phyloP scores from a whole-genome alignment of 1,284 basidiomycete species.

The Trichosporon faecale region DNA sequence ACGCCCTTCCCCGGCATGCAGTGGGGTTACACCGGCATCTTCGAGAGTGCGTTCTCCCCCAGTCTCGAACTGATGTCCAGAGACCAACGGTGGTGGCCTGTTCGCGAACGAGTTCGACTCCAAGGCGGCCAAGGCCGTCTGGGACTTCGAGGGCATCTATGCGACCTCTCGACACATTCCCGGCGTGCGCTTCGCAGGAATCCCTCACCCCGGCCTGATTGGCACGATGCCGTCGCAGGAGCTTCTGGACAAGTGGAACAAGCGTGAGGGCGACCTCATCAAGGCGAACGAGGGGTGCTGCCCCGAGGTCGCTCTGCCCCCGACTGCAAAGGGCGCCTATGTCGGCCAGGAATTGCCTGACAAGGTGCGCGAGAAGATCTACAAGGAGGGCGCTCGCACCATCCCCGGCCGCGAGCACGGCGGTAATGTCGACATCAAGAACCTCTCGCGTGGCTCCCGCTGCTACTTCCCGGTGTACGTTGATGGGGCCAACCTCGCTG shows the following conservation, averaged over 20 bases:
- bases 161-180: constrained; percentile 70
- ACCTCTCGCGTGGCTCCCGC: constrained; percentile 16
- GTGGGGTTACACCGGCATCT: constrained; percentile 69
- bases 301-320: constrained; percentile 64
- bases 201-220: constrained; percentile 71
- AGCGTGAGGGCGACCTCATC: constrained; percentile 66
- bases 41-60: constrained; percentile 18
- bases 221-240: constrained; percentile 72
- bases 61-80: not conserved
- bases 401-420: constrained; percentile 72
- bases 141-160: constrained; percentile 69
- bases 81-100: constrained; percentile 20
- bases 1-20: constrained; percentile 70
- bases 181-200: constrained; percentile 71
- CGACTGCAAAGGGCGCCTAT: constrained; percentile 62
- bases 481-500: constrained; percentile 67
- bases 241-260: constrained; percentile 69
- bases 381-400: constrained; percentile 67
- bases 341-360: constrained; percentile 60
- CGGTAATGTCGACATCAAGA: constrained; percentile 69
- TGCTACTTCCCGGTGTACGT: constrained; percentile 61
- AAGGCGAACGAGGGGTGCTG: constrained; percentile 52
- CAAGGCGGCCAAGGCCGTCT: constrained; percentile 70
- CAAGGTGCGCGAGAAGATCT: constrained; percentile 60
- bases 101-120: constrained; percentile 42